Evolutionary conservation across 2,329 filamentous ascomycete species (phyloP).

Genomic region (Xylariaceae sp.): DNA sequence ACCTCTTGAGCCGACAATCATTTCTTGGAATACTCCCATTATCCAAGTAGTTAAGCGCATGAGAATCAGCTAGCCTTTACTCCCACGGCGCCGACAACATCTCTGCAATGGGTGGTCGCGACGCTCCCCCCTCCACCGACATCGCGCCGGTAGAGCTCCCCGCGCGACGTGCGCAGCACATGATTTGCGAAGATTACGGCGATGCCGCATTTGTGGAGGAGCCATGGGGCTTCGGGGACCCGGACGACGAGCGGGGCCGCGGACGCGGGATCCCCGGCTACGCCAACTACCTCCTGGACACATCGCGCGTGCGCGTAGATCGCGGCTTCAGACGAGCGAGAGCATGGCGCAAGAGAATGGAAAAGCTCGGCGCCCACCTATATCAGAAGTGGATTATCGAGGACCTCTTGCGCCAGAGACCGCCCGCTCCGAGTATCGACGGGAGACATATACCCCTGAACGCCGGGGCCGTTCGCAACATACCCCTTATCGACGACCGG

Average conservation of each 20-base stretch:
- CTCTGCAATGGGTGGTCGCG: constrained; percentile 10
- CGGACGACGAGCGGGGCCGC: not conserved
- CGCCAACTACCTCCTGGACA: constrained; percentile 1
- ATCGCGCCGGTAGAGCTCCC: not conserved
- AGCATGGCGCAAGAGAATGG: constrained; percentile 1
- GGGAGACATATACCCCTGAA: constrained; percentile 50
- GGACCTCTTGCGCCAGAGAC: constrained; percentile 56
- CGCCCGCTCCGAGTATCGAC: constrained; percentile 65
- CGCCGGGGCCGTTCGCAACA: constrained; percentile 26
- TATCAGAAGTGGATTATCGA: constrained; percentile 42
- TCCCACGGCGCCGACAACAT: not conserved
- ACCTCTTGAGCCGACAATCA: not conserved
- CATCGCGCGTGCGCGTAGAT: constrained; percentile 1
- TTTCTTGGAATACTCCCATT: not conserved
- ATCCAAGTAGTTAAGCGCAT: not conserved
- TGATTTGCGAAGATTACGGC: not conserved
- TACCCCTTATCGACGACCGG: constrained; percentile 44
- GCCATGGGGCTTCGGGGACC: not conserved
- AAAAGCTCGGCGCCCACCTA: constrained; percentile 12
- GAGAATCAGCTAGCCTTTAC: not conserved
- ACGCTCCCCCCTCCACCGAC: not conserved
- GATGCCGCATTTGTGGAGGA: not conserved
- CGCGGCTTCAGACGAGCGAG: constrained; percentile 10
- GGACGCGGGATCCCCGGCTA: not conserved
- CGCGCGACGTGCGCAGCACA: constrained; percentile 1